Evolutionary conservation across 148 eudicot genomes (phyloP).

Genomic region (Heliosperma pusillum): DNA sequence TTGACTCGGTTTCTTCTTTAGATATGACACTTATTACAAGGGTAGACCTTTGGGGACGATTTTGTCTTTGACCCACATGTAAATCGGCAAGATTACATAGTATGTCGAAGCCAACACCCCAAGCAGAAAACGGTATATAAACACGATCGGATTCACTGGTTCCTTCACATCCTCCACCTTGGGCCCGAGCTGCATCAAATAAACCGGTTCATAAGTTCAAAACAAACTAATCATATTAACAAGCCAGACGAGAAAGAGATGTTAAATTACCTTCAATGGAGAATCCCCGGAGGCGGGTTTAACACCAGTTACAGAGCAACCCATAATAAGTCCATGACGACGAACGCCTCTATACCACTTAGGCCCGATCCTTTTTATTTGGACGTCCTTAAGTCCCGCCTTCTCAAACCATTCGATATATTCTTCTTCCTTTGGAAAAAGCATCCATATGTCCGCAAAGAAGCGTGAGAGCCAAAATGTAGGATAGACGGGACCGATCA

Average conservation of each 20-base stretch:
- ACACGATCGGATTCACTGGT: conserved; percentile 61
- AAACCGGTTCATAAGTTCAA: too few relatives aligned
- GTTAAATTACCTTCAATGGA: conserved; percentile 66
- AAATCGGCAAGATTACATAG: conserved; percentile 64
- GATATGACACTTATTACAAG: conserved; percentile 28
- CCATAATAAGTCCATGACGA: conserved; percentile 94
- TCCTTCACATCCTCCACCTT: conserved; percentile 70
- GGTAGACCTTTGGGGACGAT: conserved; percentile 68
- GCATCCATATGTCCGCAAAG: conserved; percentile 98
- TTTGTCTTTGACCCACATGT: conserved; percentile 90
- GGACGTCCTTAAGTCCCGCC: conserved; percentile 86
- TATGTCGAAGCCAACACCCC: conserved; percentile 63
- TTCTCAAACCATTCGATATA: conserved; percentile 87
- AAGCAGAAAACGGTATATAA: conserved; percentile 56
- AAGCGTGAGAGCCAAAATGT: conserved; percentile 90
- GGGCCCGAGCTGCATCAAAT: conserved; percentile 63
- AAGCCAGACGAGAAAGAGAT: background rate
- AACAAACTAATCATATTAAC: too few relatives aligned
- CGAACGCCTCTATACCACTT: conserved; percentile 97
- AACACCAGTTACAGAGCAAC: conserved; percentile 94
- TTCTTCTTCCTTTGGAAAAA: conserved; percentile 94
- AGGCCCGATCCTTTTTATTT: conserved; percentile 86
- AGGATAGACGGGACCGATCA: conserved; percentile 91
- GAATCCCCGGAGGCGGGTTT: conserved; percentile 92
- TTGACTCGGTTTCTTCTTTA: conserved; percentile 1